Evolutionary conservation across 345 rosid species (phyloP).

Genomic region (Pugionium dolabratum): DNA sequence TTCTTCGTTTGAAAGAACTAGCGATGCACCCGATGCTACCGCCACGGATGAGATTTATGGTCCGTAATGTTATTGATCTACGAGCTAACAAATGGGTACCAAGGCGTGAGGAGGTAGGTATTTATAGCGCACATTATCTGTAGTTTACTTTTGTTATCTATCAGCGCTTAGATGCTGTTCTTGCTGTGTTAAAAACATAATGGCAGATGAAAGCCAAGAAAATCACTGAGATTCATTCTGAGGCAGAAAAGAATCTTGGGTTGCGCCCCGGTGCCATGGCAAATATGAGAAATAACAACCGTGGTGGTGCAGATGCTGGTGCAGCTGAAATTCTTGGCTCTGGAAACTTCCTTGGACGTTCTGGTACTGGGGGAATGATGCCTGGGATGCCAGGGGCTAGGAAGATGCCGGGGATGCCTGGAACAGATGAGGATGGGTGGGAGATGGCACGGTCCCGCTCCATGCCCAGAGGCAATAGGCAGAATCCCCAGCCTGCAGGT

Average conservation of each 20-base stretch:
- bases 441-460: conserved; percentile 66
- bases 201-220: conserved; percentile 85
- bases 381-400: conserved; percentile 96
- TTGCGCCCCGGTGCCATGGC: conserved; percentile 87
- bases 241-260: conserved; percentile 90
- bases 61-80: conserved; percentile 66
- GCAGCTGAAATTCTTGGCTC: conserved; percentile 49
- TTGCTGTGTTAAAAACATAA: too few relatives aligned
- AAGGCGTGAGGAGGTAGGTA: conserved; percentile 68
- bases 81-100: conserved; percentile 65
- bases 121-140: too few relatives aligned
- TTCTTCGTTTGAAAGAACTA: conserved; percentile 58
- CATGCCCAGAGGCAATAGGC: conserved; percentile 69
- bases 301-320: conserved; percentile 5
- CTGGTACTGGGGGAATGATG: conserved; percentile 96
- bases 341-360: conserved; percentile 57
- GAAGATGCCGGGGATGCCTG: conserved; percentile 71
- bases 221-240: conserved; percentile 82
- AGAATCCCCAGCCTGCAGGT: conserved; percentile 46
- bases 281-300: conserved; percentile 51
- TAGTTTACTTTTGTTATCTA: too few relatives aligned
- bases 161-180: too few relatives aligned
- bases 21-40: conserved; percentile 57
- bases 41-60: conserved; percentile 70
- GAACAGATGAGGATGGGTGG: conserved; percentile 67